These are phyloP conservation scores for Tolypocladium nubicola DNA, from an alignment of 2,329 filamentous ascomycete genomes.

Conservation along the genomic window DNA sequence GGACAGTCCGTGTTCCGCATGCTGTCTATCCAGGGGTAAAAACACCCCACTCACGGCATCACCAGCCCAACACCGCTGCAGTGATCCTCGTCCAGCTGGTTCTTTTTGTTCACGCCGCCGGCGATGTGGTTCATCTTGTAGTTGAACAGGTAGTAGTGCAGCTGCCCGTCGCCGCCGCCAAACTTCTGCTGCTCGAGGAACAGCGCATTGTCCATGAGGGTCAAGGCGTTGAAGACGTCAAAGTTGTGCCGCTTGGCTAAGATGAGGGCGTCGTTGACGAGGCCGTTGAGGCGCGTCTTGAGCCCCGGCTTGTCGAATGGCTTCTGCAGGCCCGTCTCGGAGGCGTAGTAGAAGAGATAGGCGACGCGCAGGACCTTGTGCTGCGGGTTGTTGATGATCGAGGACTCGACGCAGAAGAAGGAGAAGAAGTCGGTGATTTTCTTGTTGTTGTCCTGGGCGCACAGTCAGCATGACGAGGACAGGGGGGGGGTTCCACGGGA, in stretches of 20 bases:
- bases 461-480: not conserved
- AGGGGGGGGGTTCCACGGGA: not conserved
- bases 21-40: not conserved
- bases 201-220: conserved; percentile 83
- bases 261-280: conserved; percentile 79
- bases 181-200: conserved; percentile 95
- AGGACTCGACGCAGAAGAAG: conserved; percentile 91
- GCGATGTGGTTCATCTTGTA: conserved; percentile 79
- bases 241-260: conserved; percentile 76
- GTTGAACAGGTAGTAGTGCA: conserved; percentile 98
- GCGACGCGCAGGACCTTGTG: conserved; percentile 77
- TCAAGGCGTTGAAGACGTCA: conserved; percentile 94
- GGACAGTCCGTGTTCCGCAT: not conserved
- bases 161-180: conserved; percentile 82
- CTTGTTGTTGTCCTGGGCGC: conserved; percentile 43
- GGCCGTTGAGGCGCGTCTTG: conserved; percentile 67
- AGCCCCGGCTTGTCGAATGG: conserved; percentile 47
- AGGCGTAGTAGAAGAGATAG: conserved; percentile 96
- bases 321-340: conserved; percentile 60
- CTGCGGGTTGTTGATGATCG: conserved; percentile 72
- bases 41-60: conserved; percentile 39
- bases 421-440: conserved; percentile 96
- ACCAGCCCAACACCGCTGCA: conserved; percentile 86
- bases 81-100: conserved; percentile 63
- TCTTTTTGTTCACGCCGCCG: conserved; percentile 73